These are phyloP conservation scores for Ceratobasidium sp. DNA, from an alignment of 1,284 basidiomycete genomes.

Conservation along the genomic window DNA sequence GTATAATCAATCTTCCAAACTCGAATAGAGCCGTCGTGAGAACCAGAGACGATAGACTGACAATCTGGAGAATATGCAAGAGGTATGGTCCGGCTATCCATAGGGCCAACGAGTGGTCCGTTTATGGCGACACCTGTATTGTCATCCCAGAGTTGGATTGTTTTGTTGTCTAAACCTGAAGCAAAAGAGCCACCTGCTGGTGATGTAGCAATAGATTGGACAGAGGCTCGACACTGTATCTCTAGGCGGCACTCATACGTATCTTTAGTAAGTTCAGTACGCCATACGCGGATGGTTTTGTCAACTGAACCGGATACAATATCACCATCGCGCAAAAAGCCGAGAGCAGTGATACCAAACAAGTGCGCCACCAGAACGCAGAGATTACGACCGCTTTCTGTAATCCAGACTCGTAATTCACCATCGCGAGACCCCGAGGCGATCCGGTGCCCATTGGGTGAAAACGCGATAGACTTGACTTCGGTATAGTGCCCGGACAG, in stretches of 20 bases:
- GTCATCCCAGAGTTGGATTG: not conserved
- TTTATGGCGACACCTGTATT: not conserved
- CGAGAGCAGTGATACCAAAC: not conserved
- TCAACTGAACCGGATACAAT: not conserved
- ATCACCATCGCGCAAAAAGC: not conserved
- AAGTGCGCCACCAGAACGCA: not conserved
- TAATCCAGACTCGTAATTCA: constrained; percentile 2
- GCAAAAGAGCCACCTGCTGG: not conserved
- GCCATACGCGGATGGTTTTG: not conserved
- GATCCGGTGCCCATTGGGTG: constrained; percentile 13
- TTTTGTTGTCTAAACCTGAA: not conserved
- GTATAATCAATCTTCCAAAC: not conserved
- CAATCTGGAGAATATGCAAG: not conserved
- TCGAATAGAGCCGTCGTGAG: not conserved
- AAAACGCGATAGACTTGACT: constrained; percentile 9
- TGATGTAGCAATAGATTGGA: not conserved
- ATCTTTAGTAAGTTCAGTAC: not conserved
- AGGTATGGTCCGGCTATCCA: not conserved
- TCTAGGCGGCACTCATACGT: not conserved
- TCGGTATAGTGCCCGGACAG: constrained; percentile 7
- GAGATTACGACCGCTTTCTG: not conserved
- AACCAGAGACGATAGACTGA: not conserved
- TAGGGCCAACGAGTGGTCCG: not conserved
- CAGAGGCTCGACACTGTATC: not conserved
- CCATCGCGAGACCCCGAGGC: not conserved